Evolutionary conservation across 768 basidiomycete genomes (phyloP), one percentile per base, ranked within the genome.

Genomic region (Lactarius tabidus): DNA sequence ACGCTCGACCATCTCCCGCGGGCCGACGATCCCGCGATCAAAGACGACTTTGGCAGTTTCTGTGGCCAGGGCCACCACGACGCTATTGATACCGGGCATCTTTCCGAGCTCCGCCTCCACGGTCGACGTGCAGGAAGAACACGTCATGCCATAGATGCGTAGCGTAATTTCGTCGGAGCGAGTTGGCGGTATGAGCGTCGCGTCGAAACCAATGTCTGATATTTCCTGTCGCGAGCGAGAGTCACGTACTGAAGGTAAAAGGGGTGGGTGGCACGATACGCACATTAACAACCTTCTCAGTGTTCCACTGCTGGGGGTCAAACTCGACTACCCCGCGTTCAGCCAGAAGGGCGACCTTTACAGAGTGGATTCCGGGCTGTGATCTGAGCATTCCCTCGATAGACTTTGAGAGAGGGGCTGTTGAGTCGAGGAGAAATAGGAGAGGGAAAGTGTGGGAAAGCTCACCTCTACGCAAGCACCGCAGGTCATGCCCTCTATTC

Each of bases 341-440:
- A 15, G 97, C 93, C 29, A 99, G 83, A n/a, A 99, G 82, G 28
- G 95, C 95, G n/a, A 99, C 95, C 73, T 94, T 93, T 66, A 97
- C 78, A 14, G 89, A 91, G 66, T 86, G 77, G 58, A 99, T 95
- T n/a, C 97, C 97, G n/a, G 85, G 78, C 74, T 95, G 92, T 20
- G 79, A 80, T 71, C 87, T 80, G 26, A 96, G 82, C 80, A 90
- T 89, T 45, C 87, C 85, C 74, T 96, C 94, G 63, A 95, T 95
- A 17, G 90, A 85, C 89, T 51, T 51, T 93, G 67, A 26, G 48
- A 0, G n/a, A n/a, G 48, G 0, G n/a, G 17, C 6, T 48, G 23
- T n/a, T 15, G 36, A 57, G 33, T 52, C 15, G 31, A 23, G 45
- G 14, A 12, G 20, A 31, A 45, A 26, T 39, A 61, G 26, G 36